Evolutionary conservation across 2,329 filamentous ascomycete genomes (phyloP).

Genomic region (Dactylonectria macrodidyma): DNA sequence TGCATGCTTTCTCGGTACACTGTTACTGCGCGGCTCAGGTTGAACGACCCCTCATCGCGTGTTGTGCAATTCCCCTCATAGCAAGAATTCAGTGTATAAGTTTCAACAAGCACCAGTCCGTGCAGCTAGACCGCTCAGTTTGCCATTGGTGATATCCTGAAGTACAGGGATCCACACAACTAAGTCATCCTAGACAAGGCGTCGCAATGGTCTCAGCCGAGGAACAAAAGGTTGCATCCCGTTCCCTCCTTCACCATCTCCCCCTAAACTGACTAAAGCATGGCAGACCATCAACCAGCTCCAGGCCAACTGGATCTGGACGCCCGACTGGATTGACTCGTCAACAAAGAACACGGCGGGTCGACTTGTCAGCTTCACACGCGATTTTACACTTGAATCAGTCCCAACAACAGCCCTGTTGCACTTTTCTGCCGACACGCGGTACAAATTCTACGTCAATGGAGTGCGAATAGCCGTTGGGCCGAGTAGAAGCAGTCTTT

Average conservation of each 20-base stretch:
- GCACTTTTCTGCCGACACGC: slow-evolving; percentile 46
- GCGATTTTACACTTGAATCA: slow-evolving; percentile 19
- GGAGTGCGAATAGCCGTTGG: slow-evolving; percentile 37
- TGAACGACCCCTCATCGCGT: neutral
- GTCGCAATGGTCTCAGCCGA: neutral
- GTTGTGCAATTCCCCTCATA: neutral
- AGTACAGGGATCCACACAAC: too few species aligned
- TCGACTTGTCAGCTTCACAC: slow-evolving; percentile 36
- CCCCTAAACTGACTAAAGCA: neutral
- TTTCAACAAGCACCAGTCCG: neutral
- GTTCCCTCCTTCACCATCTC: neutral
- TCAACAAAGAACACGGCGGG: slow-evolving; percentile 34
- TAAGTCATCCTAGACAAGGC: too few species aligned
- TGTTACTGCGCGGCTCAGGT: too few species aligned
- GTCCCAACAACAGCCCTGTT: slow-evolving; percentile 17
- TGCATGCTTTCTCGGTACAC: neutral
- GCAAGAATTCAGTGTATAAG: neutral
- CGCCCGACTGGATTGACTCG: slow-evolving; percentile 47
- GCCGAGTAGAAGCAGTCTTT: slow-evolving; percentile 42
- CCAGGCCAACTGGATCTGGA: slow-evolving; percentile 58
- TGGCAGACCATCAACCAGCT: slow-evolving; percentile 51
- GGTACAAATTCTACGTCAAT: slow-evolving; percentile 46
- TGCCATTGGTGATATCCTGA: too few species aligned
- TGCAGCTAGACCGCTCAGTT: too few species aligned
- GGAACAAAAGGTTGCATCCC: neutral